These are phyloP conservation scores for Tuber calosporum DNA, from an alignment of 495 filamentous ascomycete genomes.

Conservation along the genomic window DNA sequence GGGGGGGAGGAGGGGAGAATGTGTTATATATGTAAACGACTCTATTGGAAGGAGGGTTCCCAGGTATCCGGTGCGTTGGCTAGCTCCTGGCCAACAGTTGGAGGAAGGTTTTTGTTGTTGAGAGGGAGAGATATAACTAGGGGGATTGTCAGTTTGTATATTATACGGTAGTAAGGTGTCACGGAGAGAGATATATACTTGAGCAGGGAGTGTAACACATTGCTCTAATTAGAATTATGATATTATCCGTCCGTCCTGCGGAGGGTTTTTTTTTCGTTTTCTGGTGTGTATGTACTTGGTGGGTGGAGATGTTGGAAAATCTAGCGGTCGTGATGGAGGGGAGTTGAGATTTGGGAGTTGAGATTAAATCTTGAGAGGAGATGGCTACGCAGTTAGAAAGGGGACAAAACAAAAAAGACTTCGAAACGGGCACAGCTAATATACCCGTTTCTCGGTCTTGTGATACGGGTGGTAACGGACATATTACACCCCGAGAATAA, in stretches of 20 bases:
- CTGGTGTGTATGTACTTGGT: neutral
- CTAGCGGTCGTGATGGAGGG: neutral
- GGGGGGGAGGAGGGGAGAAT: neutral
- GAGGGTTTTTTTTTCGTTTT: neutral
- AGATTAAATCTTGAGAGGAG: neutral
- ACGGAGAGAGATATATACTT: neutral
- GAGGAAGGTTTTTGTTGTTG: neutral
- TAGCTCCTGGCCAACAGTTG: neutral
- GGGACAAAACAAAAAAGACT: neutral
- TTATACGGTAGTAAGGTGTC: neutral
- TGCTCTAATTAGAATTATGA: conserved; percentile 1
- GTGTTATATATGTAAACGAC: neutral
- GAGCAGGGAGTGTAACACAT: neutral
- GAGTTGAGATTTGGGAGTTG: conserved; percentile 1
- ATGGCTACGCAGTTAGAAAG: neutral
- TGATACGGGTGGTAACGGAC: neutral
- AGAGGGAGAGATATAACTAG: neutral
- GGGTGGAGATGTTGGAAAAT: neutral
- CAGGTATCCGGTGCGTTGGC: neutral
- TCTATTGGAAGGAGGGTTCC: neutral
- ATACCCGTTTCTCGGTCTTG: neutral
- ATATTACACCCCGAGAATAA: neutral
- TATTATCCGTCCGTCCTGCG: neutral
- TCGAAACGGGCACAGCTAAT: neutral
- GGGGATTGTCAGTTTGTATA: neutral